Base-by-base conservation (phyloP, 805 yeast genomes). In the Saccharomycopsis oosterbeekiorum region DNA sequence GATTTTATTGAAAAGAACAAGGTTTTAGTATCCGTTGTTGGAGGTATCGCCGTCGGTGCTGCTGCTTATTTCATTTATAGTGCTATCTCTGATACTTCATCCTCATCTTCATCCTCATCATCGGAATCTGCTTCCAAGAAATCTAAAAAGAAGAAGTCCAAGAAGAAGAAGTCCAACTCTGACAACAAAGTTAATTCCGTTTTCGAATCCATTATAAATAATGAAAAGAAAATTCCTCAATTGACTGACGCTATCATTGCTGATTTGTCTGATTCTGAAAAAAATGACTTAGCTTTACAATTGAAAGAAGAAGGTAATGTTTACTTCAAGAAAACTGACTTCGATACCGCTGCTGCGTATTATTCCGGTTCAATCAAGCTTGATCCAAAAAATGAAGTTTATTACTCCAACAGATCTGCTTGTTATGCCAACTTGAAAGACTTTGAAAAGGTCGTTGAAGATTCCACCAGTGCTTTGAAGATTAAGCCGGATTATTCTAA, bases 331-430 rank as follows among this genome's bases (percentile, higher is more conserved):
- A 70, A 70, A 40, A 86, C 88, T 74, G 77, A 86, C 59, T 88
- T 79, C 70, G 80, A 83, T 60, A 79, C 80, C n/a, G 98, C 98
- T 54, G 82, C 91, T 68, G 83, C 81, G 55, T 86, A 80, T 73
- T 94, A 94, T 77, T 73, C 89, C 53, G 83, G 81, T 61, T 98
- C 99, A 11, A 78, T 94, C 67, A 71, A 78, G 60, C 78, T 89
- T 70, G 86, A 86, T 71, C 57, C 58, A 21, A 74, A 79, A 67
- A 97, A 94, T 74, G 91, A 97, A 4, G 88, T 92, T 41, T 94
- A 82, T 76, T 93, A 86, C 76, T 90, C 97, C 64, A 94, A 94
- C 79, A 85, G 97, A 75, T 91, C 98, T 36, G 99, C 99, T 17
- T 93, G 97, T 75, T 88, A 88, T 75, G 88, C 92, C 58, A 89